phyloP scores from a whole-genome alignment of 495 filamentous ascomycete species.

The Podospora bellae-mahoneyi region DNA sequence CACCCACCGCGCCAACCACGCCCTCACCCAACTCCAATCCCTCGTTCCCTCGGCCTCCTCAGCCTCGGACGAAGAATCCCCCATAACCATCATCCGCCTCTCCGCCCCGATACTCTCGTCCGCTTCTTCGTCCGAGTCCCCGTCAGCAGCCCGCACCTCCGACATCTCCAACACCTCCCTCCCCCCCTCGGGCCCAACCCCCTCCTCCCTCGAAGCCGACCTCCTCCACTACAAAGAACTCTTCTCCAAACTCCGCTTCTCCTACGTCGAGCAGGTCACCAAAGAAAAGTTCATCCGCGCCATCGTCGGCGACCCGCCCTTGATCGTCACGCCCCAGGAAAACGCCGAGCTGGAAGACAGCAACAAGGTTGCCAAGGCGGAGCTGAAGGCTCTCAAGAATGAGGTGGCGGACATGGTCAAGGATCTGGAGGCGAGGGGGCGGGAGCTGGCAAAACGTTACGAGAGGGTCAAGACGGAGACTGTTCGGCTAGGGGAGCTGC shows the following conservation, averaged over 20 bases:
- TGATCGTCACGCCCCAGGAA: constrained; percentile 75
- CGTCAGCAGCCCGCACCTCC: constrained; percentile 50
- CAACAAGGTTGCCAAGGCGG: constrained; percentile 67
- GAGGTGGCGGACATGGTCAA: constrained; percentile 70
- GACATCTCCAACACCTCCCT: constrained; percentile 63
- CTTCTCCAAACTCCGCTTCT: constrained; percentile 94
- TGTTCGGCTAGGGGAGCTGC: constrained; percentile 56
- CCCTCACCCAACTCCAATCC: constrained; percentile 30
- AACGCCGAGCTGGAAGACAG: constrained; percentile 75
- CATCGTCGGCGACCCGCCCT: constrained; percentile 80
- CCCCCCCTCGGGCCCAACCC: constrained; percentile 57
- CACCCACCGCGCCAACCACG: constrained; percentile 20
- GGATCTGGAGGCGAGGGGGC: constrained; percentile 65
- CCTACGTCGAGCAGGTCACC: constrained; percentile 78
- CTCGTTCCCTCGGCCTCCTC: constrained; percentile 36
- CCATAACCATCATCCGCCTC: background rate
- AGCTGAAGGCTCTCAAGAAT: constrained; percentile 71
- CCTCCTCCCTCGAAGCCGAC: constrained; percentile 75
- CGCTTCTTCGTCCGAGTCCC: background rate
- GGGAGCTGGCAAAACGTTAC: constrained; percentile 56
- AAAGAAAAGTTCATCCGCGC: constrained; percentile 76
- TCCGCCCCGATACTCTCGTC: background rate
- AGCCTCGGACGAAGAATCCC: constrained; percentile 51
- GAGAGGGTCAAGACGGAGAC: constrained; percentile 63
- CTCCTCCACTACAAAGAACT: constrained; percentile 90